Base-by-base conservation (phyloP, 306 rosid species). In the Alnus glutinosa region DNA sequence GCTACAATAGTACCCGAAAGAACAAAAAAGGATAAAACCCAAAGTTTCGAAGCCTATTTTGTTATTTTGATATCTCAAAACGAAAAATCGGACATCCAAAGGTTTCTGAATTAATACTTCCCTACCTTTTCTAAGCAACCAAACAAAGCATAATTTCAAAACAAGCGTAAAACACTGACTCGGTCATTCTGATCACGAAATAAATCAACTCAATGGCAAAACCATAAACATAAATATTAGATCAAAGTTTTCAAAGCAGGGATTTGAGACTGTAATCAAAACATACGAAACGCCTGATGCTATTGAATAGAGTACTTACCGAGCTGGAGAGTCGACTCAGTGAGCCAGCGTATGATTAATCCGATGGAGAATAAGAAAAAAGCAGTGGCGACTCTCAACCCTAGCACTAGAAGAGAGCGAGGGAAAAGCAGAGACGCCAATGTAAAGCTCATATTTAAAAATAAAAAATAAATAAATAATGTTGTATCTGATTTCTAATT, bases 321-420 rank as follows among this genome's bases (percentile, higher is more conserved):
- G 61, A 86, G 90, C 70, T 58, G 70, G 47, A 18, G 77, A 74
- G 77, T 80, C 28, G 86, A 87, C 76, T 80, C 84, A 82, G 81
- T 32, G 2, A 52, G 78, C 74, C 58, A 77, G 52, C 44, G 71
- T 75, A 58, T 42, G 80, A 75, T 70, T 48, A 16, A 67, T 39
- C 51, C 59, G 61, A 77, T 13, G 74, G 52, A 19, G 81, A 37
- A 16, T 58, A 78, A 39, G 50, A 37, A 66, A 54, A 44, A 49
- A 36, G 83, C 54, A 75, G 82, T 89, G 91, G 89, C 92, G 79
- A 88, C 83, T 89, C 87, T 78, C 90, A 87, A 23, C 28, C 28
- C 28, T 23, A 92, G 89, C 94, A 94, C 97, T 92, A 92, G 92
- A 83, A 89, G 93, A 86, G 96, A 86, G 95, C 54, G 88, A 67